Evolutionary conservation across 2,329 filamentous ascomycete genomes (phyloP), one percentile per base, ranked within the genome.

Genomic region (Sporothrix mexicana): DNA sequence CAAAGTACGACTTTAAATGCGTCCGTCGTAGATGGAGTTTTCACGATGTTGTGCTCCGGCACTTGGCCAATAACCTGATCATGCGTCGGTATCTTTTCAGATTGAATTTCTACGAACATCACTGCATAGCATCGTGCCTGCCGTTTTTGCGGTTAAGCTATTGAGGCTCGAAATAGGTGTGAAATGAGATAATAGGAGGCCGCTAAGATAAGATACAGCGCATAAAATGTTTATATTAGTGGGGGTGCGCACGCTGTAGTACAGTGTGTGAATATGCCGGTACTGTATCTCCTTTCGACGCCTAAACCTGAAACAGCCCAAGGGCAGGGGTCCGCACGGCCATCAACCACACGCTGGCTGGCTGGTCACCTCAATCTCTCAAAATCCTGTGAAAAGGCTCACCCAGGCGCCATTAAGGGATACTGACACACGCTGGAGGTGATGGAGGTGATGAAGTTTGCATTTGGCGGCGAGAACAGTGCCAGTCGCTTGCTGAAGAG

Each of bases 241-340:
- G 25, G 55, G n/a, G 10, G 25, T 36, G 55, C 36, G 55, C 36
- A 67, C 30, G 23, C 8, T 45, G 59, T 23, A 45, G 43, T 45
- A 62, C 59, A 62, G 59, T 62, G 59, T 36, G 17, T 20, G 8
- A 45, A 3, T 43, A 36, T 62, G 8, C 17, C 12, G 43, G 17
- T 36, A 62, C 59, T 62, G 59, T 62, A 47, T 10, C 17, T 47
- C 36, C 36, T 49, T 43, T 43, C 30, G 41, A 51, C 49, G 45
- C 64, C 45, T 30, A 67, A 67, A 67, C 43, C 43, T 67, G 45
- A 67, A 67, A 67, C 59, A 62, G 36, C 59, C 57, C 59, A 45
- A 45, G 55, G 36, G 13, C 55, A 59, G 55, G 55, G 55, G 55
- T 36, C 25, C 55, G 25, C 55, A 36, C 55, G 55, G 25, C 47